Evolutionary conservation across 139 green algal species (phyloP), one percentile per base, ranked within the genome.

Genomic region (Chlorella vulgaris): DNA sequence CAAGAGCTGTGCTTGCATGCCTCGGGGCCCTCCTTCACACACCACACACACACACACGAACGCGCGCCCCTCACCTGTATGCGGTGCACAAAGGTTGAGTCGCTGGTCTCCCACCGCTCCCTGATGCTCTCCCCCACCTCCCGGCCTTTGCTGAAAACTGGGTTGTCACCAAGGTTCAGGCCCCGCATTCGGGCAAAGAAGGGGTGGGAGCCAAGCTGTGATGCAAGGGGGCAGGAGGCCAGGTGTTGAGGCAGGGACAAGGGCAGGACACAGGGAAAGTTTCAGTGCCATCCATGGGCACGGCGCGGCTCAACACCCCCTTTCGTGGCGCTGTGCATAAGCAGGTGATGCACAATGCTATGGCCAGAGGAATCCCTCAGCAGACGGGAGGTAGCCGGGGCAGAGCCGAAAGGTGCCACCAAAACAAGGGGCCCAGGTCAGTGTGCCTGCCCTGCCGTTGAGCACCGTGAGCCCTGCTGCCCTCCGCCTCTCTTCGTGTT

Each of bases 21-120:
- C n/a, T n/a, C n/a, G n/a, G n/a, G n/a, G 47, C 47, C 47, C 47
- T 24, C 47, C 47, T 15, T 58, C 47, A 10, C 18, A 65, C 55
- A 31, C 21, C 43, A 28, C 24, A 61, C 21, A 62, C 26, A 6
- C 22, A n/a, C 7, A 8, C 4, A 7, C 28, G 6, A 15, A 4
- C 8, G 21, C 63, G 24, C 5, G 51, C 18, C n/a, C 6, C 84
- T 66, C 68, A 94, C 93, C 89, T 98, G 92, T 18, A 98, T 92
- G 80, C 94, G 90, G 84, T 98, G 94, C 73, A 99, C 94, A 62
- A 96, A 84, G 31, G 94, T 89, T 60, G 93, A 96, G 86, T 98
- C 95, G 58, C 83, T 94, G 4, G 95, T 98, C 74, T 99, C 96
- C 89, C 96, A 98, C 33, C 92, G 91, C 70, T 98, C 93, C 28